These are phyloP conservation scores for Bromus sterilis DNA, from an alignment of 176 grass and related monocot species.

Conservation along the genomic window DNA sequence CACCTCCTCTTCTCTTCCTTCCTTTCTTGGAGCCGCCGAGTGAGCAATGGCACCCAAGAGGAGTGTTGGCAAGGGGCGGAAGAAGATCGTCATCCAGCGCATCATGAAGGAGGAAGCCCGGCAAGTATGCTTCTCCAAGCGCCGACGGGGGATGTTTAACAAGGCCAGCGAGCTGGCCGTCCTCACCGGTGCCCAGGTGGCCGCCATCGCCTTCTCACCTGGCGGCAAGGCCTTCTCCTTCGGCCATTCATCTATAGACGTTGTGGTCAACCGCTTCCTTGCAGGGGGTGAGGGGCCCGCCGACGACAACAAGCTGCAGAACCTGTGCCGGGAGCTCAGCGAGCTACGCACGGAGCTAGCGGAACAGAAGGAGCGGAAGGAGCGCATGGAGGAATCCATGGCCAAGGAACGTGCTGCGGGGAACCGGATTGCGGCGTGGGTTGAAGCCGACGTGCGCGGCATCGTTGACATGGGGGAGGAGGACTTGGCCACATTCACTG, in stretches of 20 bases:
- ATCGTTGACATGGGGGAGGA: too few species aligned
- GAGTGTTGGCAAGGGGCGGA: constrained; percentile 12
- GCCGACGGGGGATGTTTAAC: constrained; percentile 28
- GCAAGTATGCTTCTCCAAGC: constrained; percentile 36
- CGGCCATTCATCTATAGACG: constrained; percentile 16
- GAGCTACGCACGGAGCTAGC: constrained; percentile 6
- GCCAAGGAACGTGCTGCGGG: neutral
- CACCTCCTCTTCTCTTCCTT: too few species aligned
- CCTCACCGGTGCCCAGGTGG: constrained; percentile 31
- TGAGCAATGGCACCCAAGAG: neutral
- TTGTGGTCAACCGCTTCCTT: constrained; percentile 11
- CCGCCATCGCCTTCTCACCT: constrained; percentile 41
- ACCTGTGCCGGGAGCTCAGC: constrained; percentile 15
- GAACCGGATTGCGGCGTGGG: neutral
- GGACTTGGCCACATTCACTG: too few species aligned
- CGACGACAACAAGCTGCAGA: neutral
- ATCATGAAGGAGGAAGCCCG: constrained; percentile 14
- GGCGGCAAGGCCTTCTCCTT: constrained; percentile 42
- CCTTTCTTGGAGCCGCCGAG: too few species aligned
- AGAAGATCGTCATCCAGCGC: constrained; percentile 19
- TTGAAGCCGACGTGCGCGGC: too few species aligned
- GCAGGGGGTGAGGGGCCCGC: neutral
- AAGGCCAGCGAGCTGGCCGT: constrained; percentile 42
- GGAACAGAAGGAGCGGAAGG: neutral
- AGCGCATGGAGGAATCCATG: constrained; percentile 3